phyloP scores from a whole-genome alignment of 192 early-diverging fungal species.

The Entomortierella parvispora region DNA sequence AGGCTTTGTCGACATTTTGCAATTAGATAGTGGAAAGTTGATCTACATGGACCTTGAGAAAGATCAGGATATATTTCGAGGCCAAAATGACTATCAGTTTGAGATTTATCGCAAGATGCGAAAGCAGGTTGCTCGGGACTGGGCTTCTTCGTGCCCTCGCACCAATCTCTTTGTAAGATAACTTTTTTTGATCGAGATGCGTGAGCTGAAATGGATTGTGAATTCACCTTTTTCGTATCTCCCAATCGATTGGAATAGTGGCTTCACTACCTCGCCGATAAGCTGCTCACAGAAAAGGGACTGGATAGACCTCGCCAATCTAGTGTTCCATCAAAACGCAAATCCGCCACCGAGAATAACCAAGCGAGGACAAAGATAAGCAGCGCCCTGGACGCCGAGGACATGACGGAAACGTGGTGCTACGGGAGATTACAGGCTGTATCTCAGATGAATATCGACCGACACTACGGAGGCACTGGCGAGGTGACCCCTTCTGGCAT shows the following conservation, averaged over 20 bases:
- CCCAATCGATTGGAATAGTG: slow-evolving; percentile 46
- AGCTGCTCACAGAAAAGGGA: slow-evolving; percentile 50
- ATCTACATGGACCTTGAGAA: slow-evolving; percentile 49
- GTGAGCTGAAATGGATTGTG: not conserved
- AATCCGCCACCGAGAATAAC: not conserved
- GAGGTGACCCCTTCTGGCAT: slow-evolving; percentile 12
- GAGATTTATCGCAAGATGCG: slow-evolving; percentile 81
- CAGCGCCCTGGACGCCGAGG: not conserved
- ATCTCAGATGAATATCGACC: slow-evolving; percentile 15
- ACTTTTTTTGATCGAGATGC: not conserved
- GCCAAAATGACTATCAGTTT: slow-evolving; percentile 73
- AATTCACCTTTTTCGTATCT: not conserved
- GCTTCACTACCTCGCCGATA: slow-evolving; percentile 61
- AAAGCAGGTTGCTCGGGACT: slow-evolving; percentile 49
- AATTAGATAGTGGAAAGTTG: slow-evolving; percentile 20
- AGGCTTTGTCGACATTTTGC: not conserved
- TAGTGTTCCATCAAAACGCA: not conserved
- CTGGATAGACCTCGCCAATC: slow-evolving; percentile 24
- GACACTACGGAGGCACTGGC: not conserved
- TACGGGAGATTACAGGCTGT: slow-evolving; percentile 23
- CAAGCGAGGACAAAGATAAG: too few species aligned
- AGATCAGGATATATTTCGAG: slow-evolving; percentile 34
- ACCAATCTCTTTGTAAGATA: slow-evolving; percentile 62
- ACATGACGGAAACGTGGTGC: slow-evolving; percentile 21
- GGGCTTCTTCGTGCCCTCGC: slow-evolving; percentile 54